Percentiles rank a stretch among this genome's conserved stretches.
Evolutionary conservation across 257 asterid species (phyloP).

Genomic region (Nemophila menziesii): DNA sequence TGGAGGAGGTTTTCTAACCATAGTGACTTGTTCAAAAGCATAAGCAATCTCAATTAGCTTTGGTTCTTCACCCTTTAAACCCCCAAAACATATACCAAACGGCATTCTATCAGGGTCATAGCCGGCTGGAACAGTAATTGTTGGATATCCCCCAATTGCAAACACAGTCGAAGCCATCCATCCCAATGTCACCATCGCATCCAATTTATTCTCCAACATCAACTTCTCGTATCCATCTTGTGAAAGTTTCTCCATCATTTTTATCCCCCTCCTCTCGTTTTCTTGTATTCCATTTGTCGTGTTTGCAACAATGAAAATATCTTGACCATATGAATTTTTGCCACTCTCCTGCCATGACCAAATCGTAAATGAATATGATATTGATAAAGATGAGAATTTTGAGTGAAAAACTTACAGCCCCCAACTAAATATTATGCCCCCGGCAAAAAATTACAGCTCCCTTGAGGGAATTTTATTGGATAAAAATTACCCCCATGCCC

Average conservation of each 20-base stretch:
- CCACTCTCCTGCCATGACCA: conserved; percentile 22
- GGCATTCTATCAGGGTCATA: conserved; percentile 36
- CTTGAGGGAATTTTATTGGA: too few relatives aligned
- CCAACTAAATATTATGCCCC: too few relatives aligned
- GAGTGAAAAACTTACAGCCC: too few relatives aligned
- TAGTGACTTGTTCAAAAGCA: conserved; percentile 45
- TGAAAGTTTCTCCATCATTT: conserved; percentile 27
- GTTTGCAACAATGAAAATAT: conserved; percentile 27
- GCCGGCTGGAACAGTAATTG: conserved; percentile 40
- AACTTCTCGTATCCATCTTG: conserved; percentile 35
- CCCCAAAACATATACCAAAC: conserved; percentile 41
- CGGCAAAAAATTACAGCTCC: too few relatives aligned
- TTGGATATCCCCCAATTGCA: conserved; percentile 48
- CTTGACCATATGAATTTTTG: conserved; percentile 23
- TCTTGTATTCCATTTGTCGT: conserved; percentile 32
- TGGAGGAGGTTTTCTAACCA: conserved; percentile 27
- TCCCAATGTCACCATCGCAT: conserved; percentile 32
- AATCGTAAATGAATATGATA: too few relatives aligned
- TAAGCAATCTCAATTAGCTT: conserved; percentile 34
- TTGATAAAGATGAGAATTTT: too few relatives aligned
- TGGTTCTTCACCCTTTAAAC: conserved; percentile 40
- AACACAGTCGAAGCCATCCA: conserved; percentile 19
- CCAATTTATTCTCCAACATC: conserved; percentile 31
- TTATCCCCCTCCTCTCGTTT: conserved; percentile 22
- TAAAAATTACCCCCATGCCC: too few relatives aligned